Percentiles rank a stretch among this genome's conserved stretches.
Evolutionary conservation across 2,329 filamentous ascomycete species (phyloP).

Genomic region (Claviceps humidiphila): DNA sequence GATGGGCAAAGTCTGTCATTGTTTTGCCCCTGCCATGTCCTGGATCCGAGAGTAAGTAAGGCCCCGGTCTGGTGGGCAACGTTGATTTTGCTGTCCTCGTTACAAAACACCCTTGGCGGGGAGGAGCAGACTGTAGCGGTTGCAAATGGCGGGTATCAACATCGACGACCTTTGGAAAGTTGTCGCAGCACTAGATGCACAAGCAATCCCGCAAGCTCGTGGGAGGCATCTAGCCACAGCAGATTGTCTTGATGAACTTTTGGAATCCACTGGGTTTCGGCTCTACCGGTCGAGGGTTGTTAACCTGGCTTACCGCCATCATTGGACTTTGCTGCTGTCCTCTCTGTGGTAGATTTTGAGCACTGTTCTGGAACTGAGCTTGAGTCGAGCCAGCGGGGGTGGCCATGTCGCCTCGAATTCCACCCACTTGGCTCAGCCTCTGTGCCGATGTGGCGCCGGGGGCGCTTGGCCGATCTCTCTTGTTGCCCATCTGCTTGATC

Average conservation of each 20-base stretch:
- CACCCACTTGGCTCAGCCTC: slow-evolving; percentile 63
- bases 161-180: slow-evolving; percentile 10
- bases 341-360: slow-evolving; percentile 65
- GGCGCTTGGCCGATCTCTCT: slow-evolving; percentile 62
- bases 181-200: slow-evolving; percentile 16
- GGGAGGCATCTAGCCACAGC: slow-evolving; percentile 55
- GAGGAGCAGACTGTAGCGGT: not conserved
- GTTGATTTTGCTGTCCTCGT: not conserved
- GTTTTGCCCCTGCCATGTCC: not conserved
- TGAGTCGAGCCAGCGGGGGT: slow-evolving; percentile 85
- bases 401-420: slow-evolving; percentile 54
- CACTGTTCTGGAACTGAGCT: slow-evolving; percentile 93
- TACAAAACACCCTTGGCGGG: not conserved
- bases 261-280: slow-evolving; percentile 71
- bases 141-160: not conserved
- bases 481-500: slow-evolving; percentile 68
- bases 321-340: slow-evolving; percentile 48
- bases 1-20: not conserved
- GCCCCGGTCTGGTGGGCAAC: not conserved
- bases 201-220: slow-evolving; percentile 16
- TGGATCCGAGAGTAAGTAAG: not conserved
- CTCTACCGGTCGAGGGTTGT: slow-evolving; percentile 43
- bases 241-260: slow-evolving; percentile 85
- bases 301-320: slow-evolving; percentile 39
- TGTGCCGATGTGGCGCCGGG: slow-evolving; percentile 60